Conservation (phyloP, 768 basidiomycete species). For the Podaxis sp. region DNA sequence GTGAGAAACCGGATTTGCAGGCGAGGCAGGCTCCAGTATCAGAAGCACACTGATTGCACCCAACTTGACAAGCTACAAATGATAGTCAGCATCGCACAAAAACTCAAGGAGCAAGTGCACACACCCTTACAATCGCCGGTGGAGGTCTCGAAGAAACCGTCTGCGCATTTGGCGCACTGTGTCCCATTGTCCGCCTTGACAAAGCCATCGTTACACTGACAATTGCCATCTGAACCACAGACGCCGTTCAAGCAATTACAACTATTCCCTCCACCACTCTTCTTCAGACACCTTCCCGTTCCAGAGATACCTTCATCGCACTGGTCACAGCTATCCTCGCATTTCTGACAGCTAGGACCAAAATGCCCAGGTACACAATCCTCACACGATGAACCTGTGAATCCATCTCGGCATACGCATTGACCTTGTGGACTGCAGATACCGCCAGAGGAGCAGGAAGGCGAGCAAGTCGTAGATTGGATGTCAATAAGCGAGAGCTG, state of each 20-base stretch:
- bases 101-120: constrained; percentile 36
- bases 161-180: constrained; percentile 68
- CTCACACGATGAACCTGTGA: constrained; percentile 76
- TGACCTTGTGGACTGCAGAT: constrained; percentile 65
- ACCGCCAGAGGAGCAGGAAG: constrained; percentile 61
- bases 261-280: constrained; percentile 16
- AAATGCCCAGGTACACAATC: constrained; percentile 68
- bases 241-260: constrained; percentile 83
- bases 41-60: constrained; percentile 70
- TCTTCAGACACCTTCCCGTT: constrained; percentile 66
- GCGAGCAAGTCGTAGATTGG: constrained; percentile 71
- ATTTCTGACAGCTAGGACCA: constrained; percentile 65
- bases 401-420: constrained; percentile 70
- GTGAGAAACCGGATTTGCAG: constrained; percentile 69
- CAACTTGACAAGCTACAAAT: constrained; percentile 69
- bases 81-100: constrained; percentile 4
- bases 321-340: constrained; percentile 59
- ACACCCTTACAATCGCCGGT: constrained; percentile 75
- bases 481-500: constrained; percentile 61
- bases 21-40: constrained; percentile 66
- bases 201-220: constrained; percentile 78
- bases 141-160: constrained; percentile 71
- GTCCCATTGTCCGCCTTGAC: constrained; percentile 67
- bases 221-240: constrained; percentile 66
- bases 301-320: constrained; percentile 82